Conservation (phyloP, 1,284 basidiomycete species). For the Meira nashicola region DNA sequence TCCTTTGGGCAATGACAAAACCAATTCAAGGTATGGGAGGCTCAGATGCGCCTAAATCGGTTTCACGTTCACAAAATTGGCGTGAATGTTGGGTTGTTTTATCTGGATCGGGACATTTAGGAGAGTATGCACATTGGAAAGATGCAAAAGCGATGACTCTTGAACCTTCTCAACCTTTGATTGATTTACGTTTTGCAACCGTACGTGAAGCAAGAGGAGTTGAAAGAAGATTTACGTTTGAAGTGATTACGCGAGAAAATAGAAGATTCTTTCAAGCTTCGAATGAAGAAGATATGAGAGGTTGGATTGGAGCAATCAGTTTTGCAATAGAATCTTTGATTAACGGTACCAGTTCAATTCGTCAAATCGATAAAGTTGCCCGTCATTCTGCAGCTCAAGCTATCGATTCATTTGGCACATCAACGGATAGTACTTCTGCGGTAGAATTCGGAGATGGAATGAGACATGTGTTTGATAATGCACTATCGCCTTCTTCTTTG, state of each 20-base stretch:
- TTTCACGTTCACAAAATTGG: conserved; percentile 33
- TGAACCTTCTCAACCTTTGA: conserved; percentile 32
- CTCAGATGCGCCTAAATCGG: conserved; percentile 29
- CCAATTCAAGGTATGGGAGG: conserved; percentile 10
- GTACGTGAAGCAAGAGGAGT: conserved; percentile 40
- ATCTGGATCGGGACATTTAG: conserved; percentile 37
- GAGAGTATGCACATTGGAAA: conserved; percentile 42
- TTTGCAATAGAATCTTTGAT: conserved; percentile 58
- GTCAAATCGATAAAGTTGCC: conserved; percentile 36
- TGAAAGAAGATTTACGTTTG: conserved; percentile 55
- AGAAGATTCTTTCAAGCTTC: conserved; percentile 58
- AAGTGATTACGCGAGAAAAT: conserved; percentile 57
- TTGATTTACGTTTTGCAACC: conserved; percentile 49
- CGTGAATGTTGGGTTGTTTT: conserved; percentile 43
- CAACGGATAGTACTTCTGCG: neutral
- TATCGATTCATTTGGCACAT: conserved; percentile 1
- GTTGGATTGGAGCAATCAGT: conserved; percentile 58
- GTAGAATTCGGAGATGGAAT: conserved; percentile 4
- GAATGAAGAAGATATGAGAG: conserved; percentile 55
- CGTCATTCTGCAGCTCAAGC: neutral
- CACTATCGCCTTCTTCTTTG: neutral
- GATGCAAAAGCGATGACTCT: conserved; percentile 25
- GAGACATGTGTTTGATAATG: conserved; percentile 4
- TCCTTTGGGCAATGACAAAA: conserved; percentile 39
- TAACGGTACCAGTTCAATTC: conserved; percentile 53